Conservation (phyloP, 169 alveolate species). For the Fabrea salina region DNA sequence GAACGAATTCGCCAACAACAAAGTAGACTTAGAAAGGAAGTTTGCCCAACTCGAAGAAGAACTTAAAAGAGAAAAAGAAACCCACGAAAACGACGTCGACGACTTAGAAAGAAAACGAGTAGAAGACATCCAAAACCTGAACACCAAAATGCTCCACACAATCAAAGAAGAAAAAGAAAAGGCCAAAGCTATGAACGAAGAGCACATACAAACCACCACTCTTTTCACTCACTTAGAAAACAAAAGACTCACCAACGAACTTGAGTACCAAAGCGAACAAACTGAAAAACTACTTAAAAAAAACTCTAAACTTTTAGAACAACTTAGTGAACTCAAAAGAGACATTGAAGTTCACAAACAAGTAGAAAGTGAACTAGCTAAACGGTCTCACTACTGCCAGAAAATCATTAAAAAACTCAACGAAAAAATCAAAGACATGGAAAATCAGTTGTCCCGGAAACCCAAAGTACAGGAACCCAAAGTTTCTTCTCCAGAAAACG, state of each 20-base stretch:
- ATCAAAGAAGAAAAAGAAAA: conserved; percentile 73
- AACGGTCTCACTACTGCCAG: conserved; percentile 73
- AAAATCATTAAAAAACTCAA: conserved; percentile 66
- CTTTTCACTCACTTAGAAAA: conserved; percentile 79
- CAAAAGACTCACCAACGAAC: conserved; percentile 77
- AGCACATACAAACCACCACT: conserved; percentile 75
- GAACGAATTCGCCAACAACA: conserved; percentile 47
- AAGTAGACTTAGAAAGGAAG: conserved; percentile 47
- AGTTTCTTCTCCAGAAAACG: not conserved
- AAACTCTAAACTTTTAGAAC: conserved; percentile 59
- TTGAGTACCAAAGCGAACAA: conserved; percentile 77
- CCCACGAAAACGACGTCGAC: conserved; percentile 61
- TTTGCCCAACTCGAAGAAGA: conserved; percentile 51
- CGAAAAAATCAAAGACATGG: conserved; percentile 57
- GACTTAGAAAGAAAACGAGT: conserved; percentile 75
- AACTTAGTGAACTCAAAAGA: conserved; percentile 61
- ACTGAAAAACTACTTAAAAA: conserved; percentile 72
- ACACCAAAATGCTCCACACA: conserved; percentile 79
- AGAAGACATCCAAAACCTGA: conserved; percentile 65
- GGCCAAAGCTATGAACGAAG: conserved; percentile 74
- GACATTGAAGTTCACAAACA: conserved; percentile 84
- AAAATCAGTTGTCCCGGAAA: conserved; percentile 32
- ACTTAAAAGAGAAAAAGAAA: conserved; percentile 59
- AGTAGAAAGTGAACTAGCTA: conserved; percentile 81
- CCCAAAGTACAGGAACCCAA: not conserved